Conservation (phyloP, 805 yeast genomes). For the Starmerella vitae region DNA sequence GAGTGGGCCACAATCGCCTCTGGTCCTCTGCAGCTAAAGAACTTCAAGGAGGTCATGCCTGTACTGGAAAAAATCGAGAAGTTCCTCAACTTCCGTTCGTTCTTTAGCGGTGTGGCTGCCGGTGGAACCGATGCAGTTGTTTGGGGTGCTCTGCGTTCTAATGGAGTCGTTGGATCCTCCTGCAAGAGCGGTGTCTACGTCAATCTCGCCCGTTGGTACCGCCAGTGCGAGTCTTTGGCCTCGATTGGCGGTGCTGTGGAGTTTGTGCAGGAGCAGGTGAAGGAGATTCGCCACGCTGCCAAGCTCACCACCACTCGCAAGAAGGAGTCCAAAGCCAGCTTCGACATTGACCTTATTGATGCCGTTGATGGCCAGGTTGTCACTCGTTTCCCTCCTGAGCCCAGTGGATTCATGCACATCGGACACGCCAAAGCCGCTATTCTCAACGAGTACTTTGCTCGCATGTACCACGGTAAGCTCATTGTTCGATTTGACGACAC, state of each 20-base stretch:
- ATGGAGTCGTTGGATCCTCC: slow-evolving; percentile 83
- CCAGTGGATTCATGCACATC: slow-evolving; percentile 96
- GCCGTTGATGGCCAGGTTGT: slow-evolving; percentile 93
- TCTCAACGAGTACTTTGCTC: slow-evolving; percentile 91
- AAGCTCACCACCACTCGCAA: slow-evolving; percentile 53
- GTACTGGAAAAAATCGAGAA: slow-evolving; percentile 70
- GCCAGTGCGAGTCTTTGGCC: slow-evolving; percentile 50
- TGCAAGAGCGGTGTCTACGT: slow-evolving; percentile 71
- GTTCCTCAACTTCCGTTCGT: slow-evolving; percentile 76
- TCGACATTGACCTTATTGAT: slow-evolving; percentile 80
- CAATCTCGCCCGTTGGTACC: slow-evolving; percentile 90
- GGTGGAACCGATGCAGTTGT: slow-evolving; percentile 72
- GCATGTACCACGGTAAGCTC: slow-evolving; percentile 88
- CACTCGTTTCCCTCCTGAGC: slow-evolving; percentile 99
- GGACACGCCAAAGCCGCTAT: slow-evolving; percentile 99
- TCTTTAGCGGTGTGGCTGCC: slow-evolving; percentile 44
- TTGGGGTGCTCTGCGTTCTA: slow-evolving; percentile 91
- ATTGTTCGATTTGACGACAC: slow-evolving; percentile 97
- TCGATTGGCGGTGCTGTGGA: slow-evolving; percentile 57
- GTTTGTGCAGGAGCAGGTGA: slow-evolving; percentile 49
- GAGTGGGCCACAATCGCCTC: slow-evolving; percentile 50
- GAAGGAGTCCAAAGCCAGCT: slow-evolving; percentile 85
- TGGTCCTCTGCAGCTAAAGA: slow-evolving; percentile 60
- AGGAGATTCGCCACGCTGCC: slow-evolving; percentile 59
- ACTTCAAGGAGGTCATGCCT: slow-evolving; percentile 71